Conservation (phyloP, 768 basidiomycete genomes). For the Lanmaoa rubissima region DNA sequence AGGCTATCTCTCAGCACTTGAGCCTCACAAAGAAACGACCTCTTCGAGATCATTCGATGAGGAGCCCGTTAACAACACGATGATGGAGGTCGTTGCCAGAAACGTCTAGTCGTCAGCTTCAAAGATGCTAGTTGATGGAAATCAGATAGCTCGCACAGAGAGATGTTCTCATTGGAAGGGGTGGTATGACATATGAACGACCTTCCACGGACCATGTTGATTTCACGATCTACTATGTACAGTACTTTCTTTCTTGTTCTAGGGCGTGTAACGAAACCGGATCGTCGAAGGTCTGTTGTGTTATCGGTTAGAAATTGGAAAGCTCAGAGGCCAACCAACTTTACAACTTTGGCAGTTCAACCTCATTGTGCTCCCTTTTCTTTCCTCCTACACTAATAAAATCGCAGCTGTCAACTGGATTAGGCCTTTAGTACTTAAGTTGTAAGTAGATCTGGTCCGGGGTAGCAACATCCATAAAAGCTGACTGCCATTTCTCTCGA, state of each 20-base stretch:
- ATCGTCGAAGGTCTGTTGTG: neutral
- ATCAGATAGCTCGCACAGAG: neutral
- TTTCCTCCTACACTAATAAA: too few species aligned
- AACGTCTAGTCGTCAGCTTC: slow-evolving; percentile 15
- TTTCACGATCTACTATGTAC: slow-evolving; percentile 5
- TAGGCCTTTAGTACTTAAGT: too few species aligned
- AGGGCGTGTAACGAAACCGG: neutral
- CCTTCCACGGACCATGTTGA: neutral
- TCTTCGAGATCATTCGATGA: slow-evolving; percentile 13
- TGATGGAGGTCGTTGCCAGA: neutral
- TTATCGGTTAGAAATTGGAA: neutral
- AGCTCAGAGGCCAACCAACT: neutral
- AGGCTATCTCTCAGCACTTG: slow-evolving; percentile 24
- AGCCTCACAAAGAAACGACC: neutral
- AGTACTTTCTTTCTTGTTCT: slow-evolving; percentile 15
- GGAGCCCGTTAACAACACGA: slow-evolving; percentile 1
- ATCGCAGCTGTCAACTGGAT: too few species aligned
- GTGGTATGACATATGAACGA: neutral
- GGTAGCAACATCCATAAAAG: too few species aligned
- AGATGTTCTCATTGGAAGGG: slow-evolving; percentile 6
- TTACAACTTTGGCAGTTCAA: neutral
- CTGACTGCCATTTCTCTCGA: too few species aligned
- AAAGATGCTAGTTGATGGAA: neutral
- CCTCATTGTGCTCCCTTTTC: too few species aligned
- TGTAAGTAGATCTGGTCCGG: too few species aligned